Base-by-base conservation (phyloP, 257 asterid species). In the Verbena officinalis region DNA sequence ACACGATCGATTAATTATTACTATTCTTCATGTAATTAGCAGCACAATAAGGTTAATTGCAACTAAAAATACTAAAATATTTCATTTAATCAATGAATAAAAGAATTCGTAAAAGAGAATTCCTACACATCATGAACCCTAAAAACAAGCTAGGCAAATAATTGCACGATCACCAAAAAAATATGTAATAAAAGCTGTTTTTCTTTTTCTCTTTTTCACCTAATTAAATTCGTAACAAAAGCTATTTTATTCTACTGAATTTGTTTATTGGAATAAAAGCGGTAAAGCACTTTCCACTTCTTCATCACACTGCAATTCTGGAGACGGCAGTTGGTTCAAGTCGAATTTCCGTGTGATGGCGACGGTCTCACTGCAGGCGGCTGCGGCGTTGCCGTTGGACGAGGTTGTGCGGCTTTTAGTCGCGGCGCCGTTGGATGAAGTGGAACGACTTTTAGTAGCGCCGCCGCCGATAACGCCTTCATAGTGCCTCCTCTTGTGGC, bases 401-500 rank as follows among this genome's bases (percentile, higher is more conserved):
- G 40, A 36, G 11, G 40, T 36, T 10, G 74, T 42, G 42, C 33
- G 33, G 33, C 33, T 27, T 27, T 27, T 27, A 27, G 33, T 27
- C 4, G 33, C 33, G 33, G 33, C 88, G 23, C 89, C 84, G 64
- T 71, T 60, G 57, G 84, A 69, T 1, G 83, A 66, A 9, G 74
- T 42, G 42, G 81, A 63, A 48, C 81, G 73, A 14, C 78, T 77
- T 51, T 68, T 77, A 0, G 74, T 59, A 0, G 72, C 78, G 3
- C 65, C 86, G 51, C 87, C 80, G 49, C 85, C 95, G 27, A 84
- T 81, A 1, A 52, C 78, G 7, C 96, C 95, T 44, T 86, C 95
- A 45, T 86, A 93, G 83, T 93, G 99, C 75, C 85, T 87, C 21
- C 99, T 88, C 80, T 84, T 90, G 82, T 93, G 99, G 1, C 99